Percentiles rank a stretch among this genome's conserved stretches.
These are phyloP conservation scores for Ascochyta rabiei DNA, from an alignment of 2,329 filamentous ascomycete genomes.

Conservation along the genomic window DNA sequence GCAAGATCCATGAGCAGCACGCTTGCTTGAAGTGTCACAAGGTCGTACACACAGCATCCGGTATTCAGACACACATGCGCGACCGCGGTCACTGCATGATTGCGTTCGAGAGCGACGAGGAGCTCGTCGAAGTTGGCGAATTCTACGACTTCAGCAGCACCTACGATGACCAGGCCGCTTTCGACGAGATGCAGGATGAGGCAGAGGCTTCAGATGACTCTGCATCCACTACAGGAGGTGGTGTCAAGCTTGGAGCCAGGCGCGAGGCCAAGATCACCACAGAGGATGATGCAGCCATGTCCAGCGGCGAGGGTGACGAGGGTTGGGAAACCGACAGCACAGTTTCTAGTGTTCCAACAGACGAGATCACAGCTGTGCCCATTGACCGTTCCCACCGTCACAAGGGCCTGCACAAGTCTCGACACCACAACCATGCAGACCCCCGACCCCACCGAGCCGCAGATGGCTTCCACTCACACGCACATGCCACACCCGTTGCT, in stretches of 20 bases:
- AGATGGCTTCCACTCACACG: slow-evolving; percentile 82
- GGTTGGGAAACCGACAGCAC: slow-evolving; percentile 97
- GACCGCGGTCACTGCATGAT: slow-evolving; percentile 98
- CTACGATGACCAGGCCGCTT: slow-evolving; percentile 79
- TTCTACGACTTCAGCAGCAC: slow-evolving; percentile 97
- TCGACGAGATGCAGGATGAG: slow-evolving; percentile 57
- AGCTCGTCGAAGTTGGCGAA: slow-evolving; percentile 92
- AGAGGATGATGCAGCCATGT: slow-evolving; percentile 48
- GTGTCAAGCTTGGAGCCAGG: slow-evolving; percentile 72
- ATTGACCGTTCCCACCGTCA: slow-evolving; percentile 76
- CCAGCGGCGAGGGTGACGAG: slow-evolving; percentile 66
- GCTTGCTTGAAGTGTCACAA: slow-evolving; percentile 91
- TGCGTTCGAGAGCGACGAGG: slow-evolving; percentile 83
- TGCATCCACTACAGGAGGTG: slow-evolving; percentile 55
- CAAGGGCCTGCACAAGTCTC: slow-evolving; percentile 72
- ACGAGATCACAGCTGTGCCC: slow-evolving; percentile 79
- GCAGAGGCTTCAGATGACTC: slow-evolving; percentile 56
- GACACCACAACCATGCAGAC: slow-evolving; percentile 76
- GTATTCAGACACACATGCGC: slow-evolving; percentile 94
- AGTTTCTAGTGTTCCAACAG: slow-evolving; percentile 82
- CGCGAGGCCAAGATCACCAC: slow-evolving; percentile 56
- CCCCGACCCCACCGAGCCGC: slow-evolving; percentile 74
- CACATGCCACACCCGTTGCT: slow-evolving; percentile 72
- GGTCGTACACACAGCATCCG: slow-evolving; percentile 75
- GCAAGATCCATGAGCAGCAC: slow-evolving; percentile 78